Conservation (phyloP, 2,329 filamentous ascomycete genomes). For the Cladosporium colombiae region DNA sequence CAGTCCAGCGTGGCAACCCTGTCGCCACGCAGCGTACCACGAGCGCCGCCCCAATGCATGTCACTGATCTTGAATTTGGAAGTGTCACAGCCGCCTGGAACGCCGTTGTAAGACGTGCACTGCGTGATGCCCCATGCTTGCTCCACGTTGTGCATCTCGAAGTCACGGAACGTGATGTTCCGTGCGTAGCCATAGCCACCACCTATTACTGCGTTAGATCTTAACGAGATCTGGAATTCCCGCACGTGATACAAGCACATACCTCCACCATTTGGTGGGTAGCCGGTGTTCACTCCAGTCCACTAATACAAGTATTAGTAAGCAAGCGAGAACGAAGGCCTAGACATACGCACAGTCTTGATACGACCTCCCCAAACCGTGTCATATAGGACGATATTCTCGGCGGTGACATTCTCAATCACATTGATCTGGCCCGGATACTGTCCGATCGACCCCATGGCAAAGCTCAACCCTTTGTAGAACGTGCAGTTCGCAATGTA, state of each 20-base stretch:
- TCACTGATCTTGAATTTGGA: constrained; percentile 44
- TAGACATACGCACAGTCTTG: constrained; percentile 16
- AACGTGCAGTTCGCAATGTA: constrained; percentile 52
- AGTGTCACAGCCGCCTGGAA: constrained; percentile 31
- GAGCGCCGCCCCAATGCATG: constrained; percentile 34
- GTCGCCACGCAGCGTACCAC: constrained; percentile 32
- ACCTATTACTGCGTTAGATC: constrained; percentile 15
- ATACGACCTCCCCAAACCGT: constrained; percentile 10
- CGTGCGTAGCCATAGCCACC: constrained; percentile 48
- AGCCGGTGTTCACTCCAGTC: constrained; percentile 16
- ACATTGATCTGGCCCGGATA: constrained; percentile 50
- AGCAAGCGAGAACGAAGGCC: not conserved
- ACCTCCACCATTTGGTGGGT: constrained; percentile 58
- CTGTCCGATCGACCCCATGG: constrained; percentile 61
- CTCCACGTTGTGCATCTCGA: constrained; percentile 26
- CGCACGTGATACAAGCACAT: constrained; percentile 7
- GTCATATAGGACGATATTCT: constrained; percentile 23
- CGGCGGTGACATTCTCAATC: constrained; percentile 48
- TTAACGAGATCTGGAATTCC: not conserved
- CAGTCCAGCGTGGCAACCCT: constrained; percentile 33
- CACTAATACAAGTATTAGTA: constrained; percentile 1
- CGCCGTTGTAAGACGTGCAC: constrained; percentile 33
- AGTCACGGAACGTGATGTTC: constrained; percentile 43
- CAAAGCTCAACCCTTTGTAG: constrained; percentile 53
- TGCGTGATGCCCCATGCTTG: constrained; percentile 34